phyloP scores from a whole-genome alignment of 2,329 filamentous ascomycete species.

The Sporothrix pseudoabietina region DNA sequence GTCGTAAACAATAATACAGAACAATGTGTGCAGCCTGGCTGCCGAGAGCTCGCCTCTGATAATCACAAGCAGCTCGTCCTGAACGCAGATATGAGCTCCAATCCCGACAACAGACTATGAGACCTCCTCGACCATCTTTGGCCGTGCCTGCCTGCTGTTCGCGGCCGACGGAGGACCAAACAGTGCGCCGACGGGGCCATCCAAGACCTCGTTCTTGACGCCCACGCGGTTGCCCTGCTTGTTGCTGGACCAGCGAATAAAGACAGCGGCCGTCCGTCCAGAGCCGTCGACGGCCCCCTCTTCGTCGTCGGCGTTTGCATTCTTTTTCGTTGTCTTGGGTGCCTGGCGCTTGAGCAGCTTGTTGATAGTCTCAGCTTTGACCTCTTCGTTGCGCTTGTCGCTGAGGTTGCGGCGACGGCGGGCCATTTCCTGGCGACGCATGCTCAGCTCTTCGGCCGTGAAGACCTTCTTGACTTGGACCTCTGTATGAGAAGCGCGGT shows the following conservation, averaged over 20 bases:
- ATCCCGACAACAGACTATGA: slow-evolving; percentile 32
- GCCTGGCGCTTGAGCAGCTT: slow-evolving; percentile 85
- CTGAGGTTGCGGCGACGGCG: slow-evolving; percentile 63
- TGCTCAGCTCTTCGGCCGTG: slow-evolving; percentile 63
- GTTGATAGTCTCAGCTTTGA: slow-evolving; percentile 88
- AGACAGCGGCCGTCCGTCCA: slow-evolving; percentile 53
- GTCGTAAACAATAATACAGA: neutral
- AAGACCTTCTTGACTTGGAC: slow-evolving; percentile 65
- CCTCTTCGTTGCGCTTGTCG: slow-evolving; percentile 65
- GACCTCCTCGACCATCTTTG: slow-evolving; percentile 61
- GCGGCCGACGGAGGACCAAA: slow-evolving; percentile 48
- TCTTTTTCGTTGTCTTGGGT: slow-evolving; percentile 65
- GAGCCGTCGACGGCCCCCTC: slow-evolving; percentile 45
- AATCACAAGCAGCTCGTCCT: neutral
- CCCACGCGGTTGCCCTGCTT: slow-evolving; percentile 64
- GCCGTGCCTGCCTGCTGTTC: slow-evolving; percentile 37
- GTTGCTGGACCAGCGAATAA: slow-evolving; percentile 71
- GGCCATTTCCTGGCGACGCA: slow-evolving; percentile 65
- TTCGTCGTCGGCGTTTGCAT: slow-evolving; percentile 52
- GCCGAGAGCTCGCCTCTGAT: no score
- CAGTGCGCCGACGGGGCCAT: slow-evolving; percentile 61
- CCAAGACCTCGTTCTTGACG: slow-evolving; percentile 69
- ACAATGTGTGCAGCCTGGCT: neutral
- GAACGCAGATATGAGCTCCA: neutral
- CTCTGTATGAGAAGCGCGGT: slow-evolving; percentile 46